Evolutionary conservation across 1,284 basidiomycete genomes (phyloP).

Genomic region (Puccinia coronata): DNA sequence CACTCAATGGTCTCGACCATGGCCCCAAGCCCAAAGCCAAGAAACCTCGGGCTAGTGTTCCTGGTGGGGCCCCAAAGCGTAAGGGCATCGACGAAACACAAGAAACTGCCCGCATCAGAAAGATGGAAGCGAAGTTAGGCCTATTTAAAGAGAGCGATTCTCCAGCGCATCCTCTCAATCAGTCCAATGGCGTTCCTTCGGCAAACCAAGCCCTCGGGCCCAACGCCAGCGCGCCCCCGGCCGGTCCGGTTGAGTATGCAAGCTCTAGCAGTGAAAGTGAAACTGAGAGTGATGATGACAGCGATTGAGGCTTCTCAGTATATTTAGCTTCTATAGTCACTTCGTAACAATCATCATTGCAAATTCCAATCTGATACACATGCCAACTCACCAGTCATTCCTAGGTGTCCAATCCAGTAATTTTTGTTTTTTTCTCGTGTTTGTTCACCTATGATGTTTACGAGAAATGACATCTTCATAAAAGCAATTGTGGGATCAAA

Average conservation of each 20-base stretch:
- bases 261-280: constrained; percentile 48
- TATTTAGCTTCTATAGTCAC: too few species aligned
- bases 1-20: neutral
- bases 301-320: constrained; percentile 24
- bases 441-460: constrained; percentile 7
- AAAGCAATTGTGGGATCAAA: neutral
- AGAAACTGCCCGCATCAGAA: constrained; percentile 16
- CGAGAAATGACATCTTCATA: neutral
- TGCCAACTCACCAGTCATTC: neutral
- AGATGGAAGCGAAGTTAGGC: constrained; percentile 21
- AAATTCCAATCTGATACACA: neutral
- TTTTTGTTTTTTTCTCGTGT: neutral
- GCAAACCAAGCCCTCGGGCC: neutral
- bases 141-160: neutral
- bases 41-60: constrained; percentile 29
- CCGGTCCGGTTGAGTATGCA: constrained; percentile 43
- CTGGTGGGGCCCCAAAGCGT: neutral
- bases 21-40: constrained; percentile 21
- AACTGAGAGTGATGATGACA: constrained; percentile 48
- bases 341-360: neutral
- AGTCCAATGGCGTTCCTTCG: neutral
- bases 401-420: neutral
- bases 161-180: neutral
- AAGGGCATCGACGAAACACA: constrained; percentile 44
- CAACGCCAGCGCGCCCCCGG: constrained; percentile 21